phyloP scores from a whole-genome alignment of 805 yeast genomes.

The Allodekkera sacchari region DNA sequence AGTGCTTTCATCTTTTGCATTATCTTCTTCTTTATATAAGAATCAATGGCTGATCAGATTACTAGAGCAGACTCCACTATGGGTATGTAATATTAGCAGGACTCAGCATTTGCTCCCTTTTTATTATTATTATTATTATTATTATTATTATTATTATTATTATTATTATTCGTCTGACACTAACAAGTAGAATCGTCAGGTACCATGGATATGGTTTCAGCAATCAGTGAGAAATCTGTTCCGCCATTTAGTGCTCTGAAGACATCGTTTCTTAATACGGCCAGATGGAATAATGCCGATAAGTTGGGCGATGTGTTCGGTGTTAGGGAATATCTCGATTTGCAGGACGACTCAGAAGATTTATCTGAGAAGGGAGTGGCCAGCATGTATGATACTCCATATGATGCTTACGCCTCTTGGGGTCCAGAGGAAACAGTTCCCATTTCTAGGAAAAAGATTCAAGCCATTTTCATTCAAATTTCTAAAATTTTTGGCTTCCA shows the following conservation, averaged over 20 bases:
- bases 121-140: too few relatives aligned
- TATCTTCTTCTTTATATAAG: too few relatives aligned
- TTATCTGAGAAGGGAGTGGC: conserved; percentile 26
- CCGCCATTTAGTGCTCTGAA: conserved; percentile 34
- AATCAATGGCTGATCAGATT: too few relatives aligned
- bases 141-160: too few relatives aligned
- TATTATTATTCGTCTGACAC: too few relatives aligned
- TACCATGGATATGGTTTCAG: too few relatives aligned
- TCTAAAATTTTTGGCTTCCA: conserved; percentile 61
- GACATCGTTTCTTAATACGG: conserved; percentile 34
- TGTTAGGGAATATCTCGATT: conserved; percentile 19
- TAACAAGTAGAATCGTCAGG: too few relatives aligned
- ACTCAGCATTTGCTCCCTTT: too few relatives aligned
- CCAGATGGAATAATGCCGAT: conserved; percentile 36
- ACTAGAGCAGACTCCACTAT: too few relatives aligned
- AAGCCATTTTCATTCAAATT: conserved; percentile 44
- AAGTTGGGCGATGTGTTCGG: conserved; percentile 25
- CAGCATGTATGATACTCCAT: conserved; percentile 33
- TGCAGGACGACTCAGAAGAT: conserved; percentile 26
- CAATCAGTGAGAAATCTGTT: conserved; percentile 21
- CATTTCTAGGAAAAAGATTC: conserved; percentile 44
- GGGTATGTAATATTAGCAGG: too few relatives aligned
- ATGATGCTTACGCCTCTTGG: conserved; percentile 54
- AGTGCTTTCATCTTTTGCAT: too few relatives aligned
- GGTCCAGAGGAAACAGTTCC: conserved; percentile 32